These are phyloP conservation scores for Aspergillus sp. DNA, from an alignment of 2,329 filamentous ascomycete species.

Conservation along the genomic window DNA sequence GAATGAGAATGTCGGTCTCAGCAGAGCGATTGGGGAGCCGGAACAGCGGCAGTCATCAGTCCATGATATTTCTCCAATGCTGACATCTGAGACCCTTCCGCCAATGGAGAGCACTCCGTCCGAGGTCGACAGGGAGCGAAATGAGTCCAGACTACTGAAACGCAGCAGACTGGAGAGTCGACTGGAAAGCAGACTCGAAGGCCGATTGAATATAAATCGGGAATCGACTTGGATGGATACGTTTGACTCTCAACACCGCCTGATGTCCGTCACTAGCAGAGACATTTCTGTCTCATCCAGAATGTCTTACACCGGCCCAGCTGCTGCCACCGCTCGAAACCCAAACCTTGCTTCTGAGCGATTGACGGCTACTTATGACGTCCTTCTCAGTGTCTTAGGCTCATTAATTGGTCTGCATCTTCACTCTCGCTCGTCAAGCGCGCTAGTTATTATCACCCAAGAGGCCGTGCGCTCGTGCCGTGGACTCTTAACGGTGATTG, in stretches of 20 bases:
- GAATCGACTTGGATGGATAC: conserved; percentile 27
- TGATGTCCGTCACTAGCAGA: conserved; percentile 42
- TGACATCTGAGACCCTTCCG: conserved; percentile 40
- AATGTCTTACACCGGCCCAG: conserved; percentile 71
- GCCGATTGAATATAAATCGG: conserved; percentile 29
- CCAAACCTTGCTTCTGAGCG: conserved; percentile 80
- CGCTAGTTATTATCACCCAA: conserved; percentile 77
- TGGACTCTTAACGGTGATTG: conserved; percentile 74
- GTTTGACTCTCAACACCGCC: conserved; percentile 27
- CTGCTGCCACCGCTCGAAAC: conserved; percentile 60
- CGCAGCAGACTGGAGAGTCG: conserved; percentile 27
- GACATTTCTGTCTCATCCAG: conserved; percentile 65
- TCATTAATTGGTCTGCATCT: conserved; percentile 93
- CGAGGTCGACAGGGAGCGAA: conserved; percentile 28
- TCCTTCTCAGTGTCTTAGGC: conserved; percentile 83
- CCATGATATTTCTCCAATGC: conserved; percentile 36
- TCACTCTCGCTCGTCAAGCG: conserved; percentile 84
- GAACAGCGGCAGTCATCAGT: conserved; percentile 28
- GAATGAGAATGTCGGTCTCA: conserved; percentile 57
- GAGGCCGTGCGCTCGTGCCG: conserved; percentile 81
- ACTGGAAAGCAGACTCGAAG: conserved; percentile 7
- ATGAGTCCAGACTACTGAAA: conserved; percentile 33
- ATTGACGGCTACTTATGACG: conserved; percentile 77
- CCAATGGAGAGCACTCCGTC: conserved; percentile 22
- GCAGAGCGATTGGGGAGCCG: conserved; percentile 40